Evolutionary conservation across 1,139 yeast species (phyloP).

Genomic region (Casaregolazyma suthepensis): DNA sequence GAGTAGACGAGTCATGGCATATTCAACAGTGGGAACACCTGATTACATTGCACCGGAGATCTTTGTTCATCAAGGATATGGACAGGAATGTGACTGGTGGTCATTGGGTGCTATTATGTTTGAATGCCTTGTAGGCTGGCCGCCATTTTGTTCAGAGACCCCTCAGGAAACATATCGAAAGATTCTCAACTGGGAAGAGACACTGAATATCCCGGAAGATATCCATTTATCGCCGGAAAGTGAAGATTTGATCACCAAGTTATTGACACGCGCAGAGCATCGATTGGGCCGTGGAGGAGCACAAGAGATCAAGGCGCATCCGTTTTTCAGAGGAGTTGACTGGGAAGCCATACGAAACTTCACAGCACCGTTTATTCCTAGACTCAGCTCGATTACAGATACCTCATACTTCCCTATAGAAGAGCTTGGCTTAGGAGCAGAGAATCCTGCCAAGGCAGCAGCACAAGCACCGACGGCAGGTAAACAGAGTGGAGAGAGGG

Average conservation of each 20-base stretch:
- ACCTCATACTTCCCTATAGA: slow-evolving; percentile 98
- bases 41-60: slow-evolving; percentile 99
- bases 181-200: slow-evolving; percentile 92
- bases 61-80: slow-evolving; percentile 93
- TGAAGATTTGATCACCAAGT: slow-evolving; percentile 80
- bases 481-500: slow-evolving; percentile 34
- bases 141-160: slow-evolving; percentile 97
- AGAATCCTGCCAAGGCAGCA: slow-evolving; percentile 44
- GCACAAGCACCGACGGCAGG: slow-evolving; percentile 18
- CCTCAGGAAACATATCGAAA: slow-evolving; percentile 98
- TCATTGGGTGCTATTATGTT: slow-evolving; percentile 98
- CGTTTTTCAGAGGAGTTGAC: slow-evolving; percentile 93
- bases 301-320: slow-evolving; percentile 82
- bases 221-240: slow-evolving; percentile 90
- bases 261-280: slow-evolving; percentile 77
- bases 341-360: slow-evolving; percentile 92
- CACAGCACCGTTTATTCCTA: slow-evolving; percentile 91
- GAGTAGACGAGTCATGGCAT: slow-evolving; percentile 93
- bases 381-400: slow-evolving; percentile 81
- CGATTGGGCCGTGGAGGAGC: slow-evolving; percentile 91
- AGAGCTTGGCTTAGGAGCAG: slow-evolving; percentile 92
- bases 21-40: slow-evolving; percentile 98
- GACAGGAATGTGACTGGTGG: slow-evolving; percentile 99
- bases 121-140: slow-evolving; percentile 98
- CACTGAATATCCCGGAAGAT: slow-evolving; percentile 90